These are phyloP conservation scores for Pseudogymnoascus pannorum DNA, from an alignment of 2,329 filamentous ascomycete genomes.

Conservation along the genomic window DNA sequence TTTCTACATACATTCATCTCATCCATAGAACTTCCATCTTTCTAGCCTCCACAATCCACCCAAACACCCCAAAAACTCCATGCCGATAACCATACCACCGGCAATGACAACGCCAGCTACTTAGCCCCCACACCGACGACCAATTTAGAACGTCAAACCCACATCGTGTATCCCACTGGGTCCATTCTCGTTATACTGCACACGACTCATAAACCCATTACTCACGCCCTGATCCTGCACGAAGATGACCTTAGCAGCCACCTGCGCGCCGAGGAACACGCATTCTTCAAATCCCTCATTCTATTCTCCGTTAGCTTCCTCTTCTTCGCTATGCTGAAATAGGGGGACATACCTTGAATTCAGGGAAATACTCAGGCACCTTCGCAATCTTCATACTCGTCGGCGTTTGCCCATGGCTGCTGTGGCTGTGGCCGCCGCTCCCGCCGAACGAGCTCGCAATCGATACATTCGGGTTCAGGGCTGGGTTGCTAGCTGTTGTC, in stretches of 20 bases:
- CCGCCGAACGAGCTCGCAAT: constrained; percentile 26
- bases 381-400: constrained; percentile 60
- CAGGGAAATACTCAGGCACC: constrained; percentile 64
- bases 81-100: constrained; percentile 8
- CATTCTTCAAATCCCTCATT: constrained; percentile 47
- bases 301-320: constrained; percentile 10
- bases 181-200: constrained; percentile 30
- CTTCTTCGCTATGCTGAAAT: constrained; percentile 11
- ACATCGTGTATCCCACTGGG: constrained; percentile 26
- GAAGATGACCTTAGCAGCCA: constrained; percentile 65
- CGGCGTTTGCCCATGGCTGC: constrained; percentile 60
- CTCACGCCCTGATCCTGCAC: constrained; percentile 53
- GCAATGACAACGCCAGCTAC: constrained; percentile 6
- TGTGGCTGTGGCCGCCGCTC: constrained; percentile 44
- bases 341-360: constrained; percentile 50
- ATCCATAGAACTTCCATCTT: constrained; percentile 6
- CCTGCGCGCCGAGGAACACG: constrained; percentile 63
- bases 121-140: background rate
- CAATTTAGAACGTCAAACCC: constrained; percentile 3
- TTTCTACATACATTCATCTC: constrained; percentile 9
- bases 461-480: constrained; percentile 32
- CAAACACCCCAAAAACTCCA: constrained; percentile 4
- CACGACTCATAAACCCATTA: constrained; percentile 61
- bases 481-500: constrained; percentile 53
- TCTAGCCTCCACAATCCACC: background rate